These are phyloP conservation scores for Blastomyces gilchristii DNA, from an alignment of 2,329 filamentous ascomycete genomes.

Conservation along the genomic window DNA sequence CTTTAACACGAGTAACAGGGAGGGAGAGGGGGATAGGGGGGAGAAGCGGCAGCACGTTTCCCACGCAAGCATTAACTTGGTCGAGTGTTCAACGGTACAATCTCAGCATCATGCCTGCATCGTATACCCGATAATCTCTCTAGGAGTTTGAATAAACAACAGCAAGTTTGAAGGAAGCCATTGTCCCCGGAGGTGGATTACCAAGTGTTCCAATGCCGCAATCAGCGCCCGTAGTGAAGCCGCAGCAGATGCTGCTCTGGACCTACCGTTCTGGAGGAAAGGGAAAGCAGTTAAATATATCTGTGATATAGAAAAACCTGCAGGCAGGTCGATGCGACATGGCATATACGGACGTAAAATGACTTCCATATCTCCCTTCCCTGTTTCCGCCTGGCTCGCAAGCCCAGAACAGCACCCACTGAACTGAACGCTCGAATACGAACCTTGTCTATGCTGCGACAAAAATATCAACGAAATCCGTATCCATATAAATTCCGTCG, in stretches of 20 bases:
- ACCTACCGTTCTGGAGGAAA: constrained; percentile 9
- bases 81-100: constrained; percentile 89
- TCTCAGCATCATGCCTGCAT: constrained; percentile 64
- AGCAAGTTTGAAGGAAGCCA: constrained; percentile 9
- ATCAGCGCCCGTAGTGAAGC: constrained; percentile 80
- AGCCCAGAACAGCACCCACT: constrained; percentile 14
- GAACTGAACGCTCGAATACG: constrained; percentile 20
- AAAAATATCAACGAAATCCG: not conserved
- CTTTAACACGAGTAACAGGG: constrained; percentile 16
- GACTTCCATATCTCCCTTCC: not conserved
- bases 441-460: constrained; percentile 18
- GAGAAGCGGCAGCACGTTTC: constrained; percentile 89
- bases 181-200: constrained; percentile 43
- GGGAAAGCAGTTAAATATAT: constrained; percentile 9
- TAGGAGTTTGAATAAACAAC: constrained; percentile 1
- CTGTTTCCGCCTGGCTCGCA: not conserved
- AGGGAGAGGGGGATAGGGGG: constrained; percentile 32
- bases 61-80: constrained; percentile 99
- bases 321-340: not conserved
- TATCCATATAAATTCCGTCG: not conserved
- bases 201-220: constrained; percentile 29
- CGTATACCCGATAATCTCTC: constrained; percentile 22
- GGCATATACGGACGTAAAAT: not conserved
- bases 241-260: constrained; percentile 22
- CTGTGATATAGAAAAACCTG: no score